phyloP scores from a whole-genome alignment of 2,329 filamentous ascomycete species.

The Colletotrichum abscissum region DNA sequence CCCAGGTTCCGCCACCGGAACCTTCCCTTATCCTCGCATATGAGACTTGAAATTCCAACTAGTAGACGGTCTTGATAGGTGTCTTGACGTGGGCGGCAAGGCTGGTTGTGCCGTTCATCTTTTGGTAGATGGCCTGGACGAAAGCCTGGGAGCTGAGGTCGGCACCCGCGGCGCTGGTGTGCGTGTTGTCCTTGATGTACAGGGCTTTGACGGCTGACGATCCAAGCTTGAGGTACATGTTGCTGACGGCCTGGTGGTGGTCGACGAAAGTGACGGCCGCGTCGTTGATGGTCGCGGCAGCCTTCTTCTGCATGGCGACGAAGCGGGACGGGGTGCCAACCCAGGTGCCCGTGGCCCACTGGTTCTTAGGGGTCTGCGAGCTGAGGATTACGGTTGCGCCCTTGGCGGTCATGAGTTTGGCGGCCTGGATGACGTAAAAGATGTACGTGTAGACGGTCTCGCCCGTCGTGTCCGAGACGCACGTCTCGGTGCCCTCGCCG shows the following conservation, averaged over 20 bases:
- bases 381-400: conserved; percentile 71
- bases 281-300: conserved; percentile 40
- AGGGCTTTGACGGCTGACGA: conserved; percentile 59
- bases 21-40: not conserved
- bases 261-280: conserved; percentile 65
- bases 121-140: conserved; percentile 42
- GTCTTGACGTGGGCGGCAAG: conserved; percentile 41
- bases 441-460: conserved; percentile 72
- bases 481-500: conserved; percentile 65
- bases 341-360: conserved; percentile 68
- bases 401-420: conserved; percentile 63
- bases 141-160: conserved; percentile 67
- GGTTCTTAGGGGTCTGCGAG: conserved; percentile 67
- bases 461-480: conserved; percentile 56
- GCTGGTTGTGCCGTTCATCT: conserved; percentile 44
- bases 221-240: conserved; percentile 64
- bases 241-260: conserved; percentile 67
- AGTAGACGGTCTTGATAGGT: conserved; percentile 34
- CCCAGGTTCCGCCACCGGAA: too few species aligned
- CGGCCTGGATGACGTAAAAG: conserved; percentile 69
- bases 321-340: conserved; percentile 62
- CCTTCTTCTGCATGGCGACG: conserved; percentile 59
- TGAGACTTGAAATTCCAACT: not conserved
- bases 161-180: conserved; percentile 67
- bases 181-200: conserved; percentile 72